Percentiles rank a stretch among this genome's conserved stretches.
These are phyloP conservation scores for Gloeopeniophorella convolvens DNA, from an alignment of 768 basidiomycete species.

Conservation along the genomic window DNA sequence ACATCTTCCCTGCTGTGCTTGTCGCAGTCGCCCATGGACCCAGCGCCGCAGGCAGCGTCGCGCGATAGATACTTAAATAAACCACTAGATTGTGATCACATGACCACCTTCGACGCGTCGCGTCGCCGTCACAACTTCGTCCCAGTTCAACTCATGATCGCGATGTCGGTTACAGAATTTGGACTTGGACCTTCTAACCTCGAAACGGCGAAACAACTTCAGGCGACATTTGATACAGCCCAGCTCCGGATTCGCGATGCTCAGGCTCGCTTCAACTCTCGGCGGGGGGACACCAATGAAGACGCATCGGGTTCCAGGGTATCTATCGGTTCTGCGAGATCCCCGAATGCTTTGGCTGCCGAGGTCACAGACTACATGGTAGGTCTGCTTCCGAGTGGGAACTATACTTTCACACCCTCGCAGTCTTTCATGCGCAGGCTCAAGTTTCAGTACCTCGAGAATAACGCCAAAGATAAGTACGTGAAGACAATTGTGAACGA, in stretches of 20 bases:
- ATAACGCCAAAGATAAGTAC: constrained; percentile 87
- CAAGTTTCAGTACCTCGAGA: constrained; percentile 86
- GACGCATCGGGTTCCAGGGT: constrained; percentile 4
- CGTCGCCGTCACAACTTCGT: no score
- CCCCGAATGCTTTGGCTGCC: constrained; percentile 21
- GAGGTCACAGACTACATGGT: constrained; percentile 60
- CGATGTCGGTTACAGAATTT: constrained; percentile 5
- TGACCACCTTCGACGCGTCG: no score
- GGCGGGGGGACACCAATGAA: constrained; percentile 7
- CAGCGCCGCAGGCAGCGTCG: no score
- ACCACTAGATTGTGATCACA: constrained; percentile 3
- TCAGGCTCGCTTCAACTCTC: constrained; percentile 18
- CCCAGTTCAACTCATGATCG: no score
- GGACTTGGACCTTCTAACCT: background rate
- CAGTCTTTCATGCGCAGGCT: constrained; percentile 73
- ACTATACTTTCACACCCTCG: background rate
- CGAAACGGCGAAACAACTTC: constrained; percentile 11
- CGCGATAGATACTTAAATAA: no score
- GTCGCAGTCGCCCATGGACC: no score
- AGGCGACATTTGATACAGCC: constrained; percentile 12
- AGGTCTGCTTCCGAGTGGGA: no score
- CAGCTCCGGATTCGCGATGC: constrained; percentile 18
- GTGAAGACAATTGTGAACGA: constrained; percentile 82
- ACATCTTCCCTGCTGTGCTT: no score
- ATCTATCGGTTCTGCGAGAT: constrained; percentile 1